These are phyloP conservation scores for Phytopythium sindhum DNA, from an alignment of 352 stramenopile genomes.

Conservation along the genomic window DNA sequence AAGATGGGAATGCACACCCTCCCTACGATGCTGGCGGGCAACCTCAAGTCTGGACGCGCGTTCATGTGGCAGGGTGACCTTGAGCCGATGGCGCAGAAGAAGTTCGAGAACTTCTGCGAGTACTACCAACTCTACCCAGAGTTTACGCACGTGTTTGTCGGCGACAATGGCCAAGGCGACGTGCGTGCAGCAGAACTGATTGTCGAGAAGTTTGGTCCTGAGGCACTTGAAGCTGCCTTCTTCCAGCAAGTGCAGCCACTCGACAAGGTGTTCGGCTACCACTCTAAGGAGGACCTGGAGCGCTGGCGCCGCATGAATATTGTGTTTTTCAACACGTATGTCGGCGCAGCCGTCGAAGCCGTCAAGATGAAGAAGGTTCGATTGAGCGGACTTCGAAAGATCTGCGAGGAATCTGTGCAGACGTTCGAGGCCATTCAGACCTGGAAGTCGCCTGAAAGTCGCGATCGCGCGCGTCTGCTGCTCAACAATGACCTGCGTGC, in stretches of 20 bases:
- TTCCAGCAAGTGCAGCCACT: slow-evolving; percentile 89
- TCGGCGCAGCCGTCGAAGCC: slow-evolving; percentile 78
- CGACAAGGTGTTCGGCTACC: slow-evolving; percentile 82
- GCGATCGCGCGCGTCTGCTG: slow-evolving; percentile 52
- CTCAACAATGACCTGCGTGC: slow-evolving; percentile 62
- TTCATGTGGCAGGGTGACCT: slow-evolving; percentile 96
- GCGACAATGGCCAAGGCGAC: slow-evolving; percentile 96
- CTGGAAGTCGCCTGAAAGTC: slow-evolving; percentile 52
- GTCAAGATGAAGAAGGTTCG: slow-evolving; percentile 72
- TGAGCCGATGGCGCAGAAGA: slow-evolving; percentile 96
- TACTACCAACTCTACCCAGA: slow-evolving; percentile 98
- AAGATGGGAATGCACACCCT: slow-evolving; percentile 94
- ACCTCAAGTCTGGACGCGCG: slow-evolving; percentile 90
- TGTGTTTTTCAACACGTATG: slow-evolving; percentile 90
- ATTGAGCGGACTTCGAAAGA: slow-evolving; percentile 61
- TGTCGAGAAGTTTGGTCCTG: slow-evolving; percentile 61
- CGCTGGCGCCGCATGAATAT: slow-evolving; percentile 87
- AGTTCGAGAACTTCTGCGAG: slow-evolving; percentile 93
- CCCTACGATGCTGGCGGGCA: slow-evolving; percentile 93
- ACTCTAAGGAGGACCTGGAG: slow-evolving; percentile 66
- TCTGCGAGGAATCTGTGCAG: slow-evolving; percentile 44
- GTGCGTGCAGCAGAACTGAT: slow-evolving; percentile 91
- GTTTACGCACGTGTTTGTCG: slow-evolving; percentile 98
- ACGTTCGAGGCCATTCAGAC: slow-evolving; percentile 58
- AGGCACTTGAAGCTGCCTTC: slow-evolving; percentile 76